Evolutionary conservation across 1,139 yeast genomes (phyloP), one percentile per base, ranked within the genome.

Genomic region (Saccharomyces hybrid): DNA sequence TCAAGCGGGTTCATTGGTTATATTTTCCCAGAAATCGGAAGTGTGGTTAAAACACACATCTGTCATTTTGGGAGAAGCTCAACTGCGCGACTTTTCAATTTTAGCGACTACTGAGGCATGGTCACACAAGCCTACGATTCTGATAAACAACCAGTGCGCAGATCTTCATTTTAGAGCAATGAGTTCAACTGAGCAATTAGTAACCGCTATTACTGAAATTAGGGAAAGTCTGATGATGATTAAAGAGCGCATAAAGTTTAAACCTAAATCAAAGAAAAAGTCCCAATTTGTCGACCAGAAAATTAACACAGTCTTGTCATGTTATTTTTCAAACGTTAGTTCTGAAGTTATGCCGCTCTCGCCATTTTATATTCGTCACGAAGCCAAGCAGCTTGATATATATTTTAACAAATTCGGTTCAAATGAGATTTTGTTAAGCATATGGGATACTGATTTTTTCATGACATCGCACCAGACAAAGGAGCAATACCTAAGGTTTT

Each of bases 381-480:
- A 62, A 47, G 58, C 64, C 9, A 62, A 57, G 38, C 58, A 60
- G 47, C 46, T 65, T 2, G 60, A 63, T n/a, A 19, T 64, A 6
- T 55, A 55, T 14, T 58, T 58, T 13, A 63, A 62, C 38, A 58
- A 55, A 32, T 57, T 48, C 29, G 62, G 56, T 23, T 49, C 57
- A 6, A 57, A 54, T 49, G 59, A 57, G 16, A 19, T 62, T 6
- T 47, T 59, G 23, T 25, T 65, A 2, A 60, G 57, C 48, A 50
- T 64, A 7, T 54, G 62, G 59, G 65, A 64, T 49, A 58, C 64
- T 5, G 66, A 64, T 53, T 49, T 64, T 14, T 60, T 55, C 48
- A 51, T 64, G 26, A 63, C 60, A 16, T 65, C 69, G 1, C 60
- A 63, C 47, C 61, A 63, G 48, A 62, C 67, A 2, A 62, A 61